Evolutionary conservation across 805 yeast genomes (phyloP), one percentile per base, ranked within the genome.

Genomic region (Candida nanaspora): DNA sequence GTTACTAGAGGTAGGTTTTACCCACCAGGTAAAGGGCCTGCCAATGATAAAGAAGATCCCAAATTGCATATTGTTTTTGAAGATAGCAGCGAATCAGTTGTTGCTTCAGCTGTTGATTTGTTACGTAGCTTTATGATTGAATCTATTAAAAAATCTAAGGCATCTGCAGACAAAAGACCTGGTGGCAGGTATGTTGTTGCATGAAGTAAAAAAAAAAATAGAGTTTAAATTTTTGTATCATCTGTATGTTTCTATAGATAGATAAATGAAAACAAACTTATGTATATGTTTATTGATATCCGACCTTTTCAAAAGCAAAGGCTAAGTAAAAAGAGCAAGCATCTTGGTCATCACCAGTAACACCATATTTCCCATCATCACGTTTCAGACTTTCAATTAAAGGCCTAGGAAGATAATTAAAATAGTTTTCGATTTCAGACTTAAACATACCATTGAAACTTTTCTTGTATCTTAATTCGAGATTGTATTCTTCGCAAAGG

Each of bases 281-380:
- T 32, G 13, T 32, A 19, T 11, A 19, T 18, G 10, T 19, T 35
- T 29, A 41, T 22, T 37, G 35, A 18, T 42, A 51, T 4, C 60
- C 59, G 2, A 56, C 55, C 37, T 56, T 84, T 42, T 82, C 84
- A 59, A 89, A 88, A 2, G 81, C 91, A 66, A 87, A 88, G 1
- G 87, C 86, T 27, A 84, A 65, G 57, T 88, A 89, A 51, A 87
- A 84, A n/a, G 85, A 86, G 37, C 83, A 71, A 0, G 87, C 87
- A 56, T 91, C 97, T 42, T 86, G 74, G 56, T 91, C 96, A 35
- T 79, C 87, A 2, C 95, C 95, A 57, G 81, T 88, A 29, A 89
- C 85, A 27, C 95, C 96, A 52, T 79, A 79, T 37, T 76, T 72
- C 0, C 96, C 97, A 56, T 86, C 94, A 0, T 72, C 66, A 49